Conservation (phyloP, 2,329 filamentous ascomycete genomes). For the Trichoderma citrinoviride region DNA sequence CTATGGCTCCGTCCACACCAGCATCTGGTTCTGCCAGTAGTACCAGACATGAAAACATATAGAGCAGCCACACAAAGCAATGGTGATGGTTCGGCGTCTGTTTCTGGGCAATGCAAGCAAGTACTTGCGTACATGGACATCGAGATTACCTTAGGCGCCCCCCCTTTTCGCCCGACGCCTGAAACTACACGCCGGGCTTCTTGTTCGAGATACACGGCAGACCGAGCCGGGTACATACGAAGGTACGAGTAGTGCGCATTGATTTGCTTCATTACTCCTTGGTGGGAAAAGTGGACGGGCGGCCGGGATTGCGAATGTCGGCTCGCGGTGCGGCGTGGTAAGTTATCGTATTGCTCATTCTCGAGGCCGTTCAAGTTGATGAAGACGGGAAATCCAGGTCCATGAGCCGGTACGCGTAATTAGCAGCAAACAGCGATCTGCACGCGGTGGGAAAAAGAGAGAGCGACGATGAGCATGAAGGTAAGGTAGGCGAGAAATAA, state of each 20-base stretch:
- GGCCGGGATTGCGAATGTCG: not conserved
- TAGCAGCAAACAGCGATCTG: constrained; percentile 5
- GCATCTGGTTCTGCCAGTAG: no score
- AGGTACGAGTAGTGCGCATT: not conserved
- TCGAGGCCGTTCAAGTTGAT: not conserved
- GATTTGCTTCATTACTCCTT: constrained; percentile 7
- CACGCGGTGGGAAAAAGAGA: not conserved
- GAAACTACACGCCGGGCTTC: constrained; percentile 12
- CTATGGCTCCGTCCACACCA: not conserved
- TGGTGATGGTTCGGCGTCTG: not conserved
- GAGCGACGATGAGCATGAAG: not conserved
- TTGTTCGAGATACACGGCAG: not conserved
- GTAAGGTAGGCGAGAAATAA: not conserved
- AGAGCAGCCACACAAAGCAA: not conserved
- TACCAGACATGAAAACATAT: not conserved
- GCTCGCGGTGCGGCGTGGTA: constrained; percentile 2
- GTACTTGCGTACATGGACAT: not conserved
- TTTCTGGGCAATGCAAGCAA: not conserved
- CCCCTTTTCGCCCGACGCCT: constrained; percentile 5
- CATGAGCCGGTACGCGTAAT: constrained; percentile 10
- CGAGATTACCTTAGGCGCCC: not conserved
- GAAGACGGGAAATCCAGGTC: not conserved
- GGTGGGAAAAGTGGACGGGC: not conserved
- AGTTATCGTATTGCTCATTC: not conserved
- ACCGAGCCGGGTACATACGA: not conserved